Percentiles rank a stretch among this genome's conserved stretches.
Conservation (phyloP, 2,329 filamentous ascomycete species). For the Pseudogymnoascus sp. region DNA sequence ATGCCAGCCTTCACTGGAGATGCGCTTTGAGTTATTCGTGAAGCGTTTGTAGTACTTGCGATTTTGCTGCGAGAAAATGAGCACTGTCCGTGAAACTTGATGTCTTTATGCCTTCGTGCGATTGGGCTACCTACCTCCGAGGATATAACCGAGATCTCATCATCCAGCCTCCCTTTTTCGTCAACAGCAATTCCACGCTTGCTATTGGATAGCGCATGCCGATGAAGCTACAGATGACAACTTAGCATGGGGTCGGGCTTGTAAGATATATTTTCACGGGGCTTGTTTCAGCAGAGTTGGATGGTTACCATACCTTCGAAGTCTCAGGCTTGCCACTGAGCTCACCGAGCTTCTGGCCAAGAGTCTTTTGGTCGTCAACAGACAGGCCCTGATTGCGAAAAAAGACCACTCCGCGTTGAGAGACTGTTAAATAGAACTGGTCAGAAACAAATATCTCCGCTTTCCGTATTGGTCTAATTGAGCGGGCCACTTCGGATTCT, state of each 20-base stretch:
- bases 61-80: slow-evolving; percentile 17
- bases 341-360: slow-evolving; percentile 39
- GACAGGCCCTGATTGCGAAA: slow-evolving; percentile 43
- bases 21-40: slow-evolving; percentile 23
- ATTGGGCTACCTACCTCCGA: slow-evolving; percentile 25
- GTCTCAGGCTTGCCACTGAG: slow-evolving; percentile 38
- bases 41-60: slow-evolving; percentile 32
- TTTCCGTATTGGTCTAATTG: neutral
- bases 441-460: neutral
- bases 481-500: neutral
- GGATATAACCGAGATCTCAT: slow-evolving; percentile 41
- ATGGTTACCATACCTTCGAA: slow-evolving; percentile 24
- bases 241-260: neutral
- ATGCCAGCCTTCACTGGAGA: slow-evolving; percentile 35
- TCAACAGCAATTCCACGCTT: slow-evolving; percentile 35
- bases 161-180: slow-evolving; percentile 37
- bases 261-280: neutral
- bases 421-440: slow-evolving; percentile 30
- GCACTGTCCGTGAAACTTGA: neutral
- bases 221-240: slow-evolving; percentile 29
- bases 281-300: neutral
- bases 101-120: neutral
- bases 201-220: slow-evolving; percentile 40
- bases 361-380: slow-evolving; percentile 42
- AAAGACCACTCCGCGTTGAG: slow-evolving; percentile 44